Conservation (phyloP, 2,329 filamentous ascomycete genomes). For the Cytospora paraplurivora region DNA sequence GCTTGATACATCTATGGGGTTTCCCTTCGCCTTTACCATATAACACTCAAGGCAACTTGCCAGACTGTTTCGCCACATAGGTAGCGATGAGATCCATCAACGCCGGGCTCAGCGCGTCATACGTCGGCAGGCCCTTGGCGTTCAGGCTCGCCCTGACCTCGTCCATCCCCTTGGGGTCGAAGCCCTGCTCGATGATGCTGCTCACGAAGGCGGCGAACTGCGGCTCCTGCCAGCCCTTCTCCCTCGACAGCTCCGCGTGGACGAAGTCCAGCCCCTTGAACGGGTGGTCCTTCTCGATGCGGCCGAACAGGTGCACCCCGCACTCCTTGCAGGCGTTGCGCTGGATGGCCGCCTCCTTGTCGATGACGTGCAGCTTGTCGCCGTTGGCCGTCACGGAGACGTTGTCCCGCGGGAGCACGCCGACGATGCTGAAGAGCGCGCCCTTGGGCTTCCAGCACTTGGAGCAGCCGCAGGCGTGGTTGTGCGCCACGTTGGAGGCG, state of each 20-base stretch:
- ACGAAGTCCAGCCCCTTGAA: constrained; percentile 73
- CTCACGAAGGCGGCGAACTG: constrained; percentile 71
- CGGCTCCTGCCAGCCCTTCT: constrained; percentile 70
- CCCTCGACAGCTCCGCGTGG: constrained; percentile 61
- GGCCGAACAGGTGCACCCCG: constrained; percentile 64
- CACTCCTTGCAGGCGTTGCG: constrained; percentile 64
- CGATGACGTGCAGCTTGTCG: constrained; percentile 59
- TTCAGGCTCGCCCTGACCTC: constrained; percentile 57
- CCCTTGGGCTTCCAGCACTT: constrained; percentile 71
- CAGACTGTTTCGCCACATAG: constrained; percentile 54
- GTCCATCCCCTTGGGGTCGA: constrained; percentile 55
- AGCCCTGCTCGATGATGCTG: constrained; percentile 69
- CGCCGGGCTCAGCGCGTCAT: constrained; percentile 62
- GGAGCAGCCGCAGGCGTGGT: constrained; percentile 72
- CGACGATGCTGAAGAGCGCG: constrained; percentile 66
- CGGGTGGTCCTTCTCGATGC: constrained; percentile 64
- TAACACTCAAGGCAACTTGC: constrained; percentile 28
- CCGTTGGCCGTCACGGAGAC: constrained; percentile 59
- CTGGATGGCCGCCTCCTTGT: constrained; percentile 59
- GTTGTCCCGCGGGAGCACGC: constrained; percentile 58
- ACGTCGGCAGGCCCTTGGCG: constrained; percentile 59
- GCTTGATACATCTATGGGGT: background rate
- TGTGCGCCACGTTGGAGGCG: constrained; percentile 62
- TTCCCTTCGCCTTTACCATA: background rate
- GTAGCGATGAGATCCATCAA: constrained; percentile 66